Conservation (phyloP, 2,329 filamentous ascomycete genomes). For the Paecilomyces sp. region DNA sequence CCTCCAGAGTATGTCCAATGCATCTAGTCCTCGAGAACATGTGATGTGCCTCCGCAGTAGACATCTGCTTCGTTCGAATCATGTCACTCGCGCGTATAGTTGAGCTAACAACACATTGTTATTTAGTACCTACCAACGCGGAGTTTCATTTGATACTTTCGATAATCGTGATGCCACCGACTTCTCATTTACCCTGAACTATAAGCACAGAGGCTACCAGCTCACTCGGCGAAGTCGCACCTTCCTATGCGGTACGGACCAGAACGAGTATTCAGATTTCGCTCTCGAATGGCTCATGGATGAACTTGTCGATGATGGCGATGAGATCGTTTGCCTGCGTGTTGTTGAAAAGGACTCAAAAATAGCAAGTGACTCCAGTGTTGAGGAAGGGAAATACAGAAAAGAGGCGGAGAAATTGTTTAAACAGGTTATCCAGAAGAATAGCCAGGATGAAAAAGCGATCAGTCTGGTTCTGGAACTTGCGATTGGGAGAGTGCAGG, state of each 20-base stretch:
- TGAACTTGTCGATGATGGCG: conserved; percentile 85
- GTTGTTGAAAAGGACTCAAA: conserved; percentile 80
- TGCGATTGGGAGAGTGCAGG: conserved; percentile 80
- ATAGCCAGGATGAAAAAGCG: conserved; percentile 67
- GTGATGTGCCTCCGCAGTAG: neutral
- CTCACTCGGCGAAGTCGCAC: conserved; percentile 73
- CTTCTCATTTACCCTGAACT: conserved; percentile 73
- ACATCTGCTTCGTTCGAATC: neutral
- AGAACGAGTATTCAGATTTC: conserved; percentile 86
- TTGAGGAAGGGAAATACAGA: conserved; percentile 64
- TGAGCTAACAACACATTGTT: conserved; percentile 6
- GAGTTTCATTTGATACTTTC: conserved; percentile 71
- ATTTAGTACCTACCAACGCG: conserved; percentile 54
- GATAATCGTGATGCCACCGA: conserved; percentile 59
- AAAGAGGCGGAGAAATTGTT: conserved; percentile 69
- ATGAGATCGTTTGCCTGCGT: conserved; percentile 84
- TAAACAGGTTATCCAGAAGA: conserved; percentile 70
- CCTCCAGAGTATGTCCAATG: conserved; percentile 30
- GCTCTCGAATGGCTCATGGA: conserved; percentile 88
- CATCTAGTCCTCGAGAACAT: neutral
- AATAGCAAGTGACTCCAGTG: conserved; percentile 52
- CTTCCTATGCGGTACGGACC: conserved; percentile 85
- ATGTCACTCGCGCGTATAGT: neutral
- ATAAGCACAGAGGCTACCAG: conserved; percentile 80
- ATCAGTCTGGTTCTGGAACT: conserved; percentile 83